phyloP scores from a whole-genome alignment of 805 yeast genomes.

The Barnettozyma populi region DNA sequence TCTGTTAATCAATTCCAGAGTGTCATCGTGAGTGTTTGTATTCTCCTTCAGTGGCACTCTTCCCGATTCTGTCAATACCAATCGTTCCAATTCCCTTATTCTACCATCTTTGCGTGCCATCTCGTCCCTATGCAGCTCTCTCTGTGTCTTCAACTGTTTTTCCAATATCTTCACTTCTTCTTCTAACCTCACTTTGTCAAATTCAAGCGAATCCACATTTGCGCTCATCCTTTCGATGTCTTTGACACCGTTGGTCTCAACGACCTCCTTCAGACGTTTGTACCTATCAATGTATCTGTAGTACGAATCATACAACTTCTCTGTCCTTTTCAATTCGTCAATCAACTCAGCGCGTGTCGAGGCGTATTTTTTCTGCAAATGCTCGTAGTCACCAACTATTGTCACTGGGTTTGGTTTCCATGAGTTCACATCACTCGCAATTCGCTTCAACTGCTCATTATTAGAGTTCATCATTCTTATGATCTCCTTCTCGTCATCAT shows the following conservation, averaged over 20 bases:
- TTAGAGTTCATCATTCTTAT: slow-evolving; percentile 6
- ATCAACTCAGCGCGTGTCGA: slow-evolving; percentile 28
- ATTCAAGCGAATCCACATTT: slow-evolving; percentile 22
- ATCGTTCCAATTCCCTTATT: slow-evolving; percentile 26
- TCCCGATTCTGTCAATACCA: slow-evolving; percentile 1
- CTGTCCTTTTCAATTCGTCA: slow-evolving; percentile 29
- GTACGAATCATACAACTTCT: slow-evolving; percentile 31
- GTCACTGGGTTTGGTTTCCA: slow-evolving; percentile 10
- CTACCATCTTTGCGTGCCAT: slow-evolving; percentile 25
- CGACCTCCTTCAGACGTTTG: slow-evolving; percentile 18
- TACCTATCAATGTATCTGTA: slow-evolving; percentile 28
- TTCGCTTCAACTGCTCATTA: slow-evolving; percentile 20
- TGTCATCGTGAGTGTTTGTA: slow-evolving; percentile 2
- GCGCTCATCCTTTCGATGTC: slow-evolving; percentile 13
- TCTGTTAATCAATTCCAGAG: slow-evolving; percentile 4
- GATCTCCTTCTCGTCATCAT: slow-evolving; percentile 6
- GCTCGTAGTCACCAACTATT: slow-evolving; percentile 7
- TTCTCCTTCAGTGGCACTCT: slow-evolving; percentile 5
- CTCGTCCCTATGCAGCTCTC: slow-evolving; percentile 12
- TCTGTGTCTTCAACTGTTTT: neutral
- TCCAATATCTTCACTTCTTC: slow-evolving; percentile 22
- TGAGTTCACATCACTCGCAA: slow-evolving; percentile 22
- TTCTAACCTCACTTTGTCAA: slow-evolving; percentile 26
- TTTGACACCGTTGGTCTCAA: neutral
- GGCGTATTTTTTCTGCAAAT: slow-evolving; percentile 20